Percentiles rank a stretch among this genome's conserved stretches.
Conservation (phyloP, 2,329 filamentous ascomycete species). For the Colletotrichum siamense region DNA sequence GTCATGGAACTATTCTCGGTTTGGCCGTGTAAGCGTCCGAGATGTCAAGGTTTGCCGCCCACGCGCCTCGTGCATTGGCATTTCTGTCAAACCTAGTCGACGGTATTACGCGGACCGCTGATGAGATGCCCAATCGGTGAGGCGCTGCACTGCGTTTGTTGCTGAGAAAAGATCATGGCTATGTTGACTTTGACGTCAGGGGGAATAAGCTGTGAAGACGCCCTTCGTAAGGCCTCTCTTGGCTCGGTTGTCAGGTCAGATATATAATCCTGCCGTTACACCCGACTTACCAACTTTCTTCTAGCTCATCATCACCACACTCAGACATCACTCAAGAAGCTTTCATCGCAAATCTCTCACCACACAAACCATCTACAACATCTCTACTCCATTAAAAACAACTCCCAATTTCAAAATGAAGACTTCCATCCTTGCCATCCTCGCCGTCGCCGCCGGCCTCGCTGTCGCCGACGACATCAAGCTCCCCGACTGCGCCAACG, state of each 20-base stretch:
- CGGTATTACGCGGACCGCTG: not conserved
- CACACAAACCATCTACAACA: not conserved
- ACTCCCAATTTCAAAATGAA: not conserved
- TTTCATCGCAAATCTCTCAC: not conserved
- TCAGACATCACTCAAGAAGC: not conserved
- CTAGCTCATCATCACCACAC: not conserved
- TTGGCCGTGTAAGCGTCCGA: not conserved
- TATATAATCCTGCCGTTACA: not conserved
- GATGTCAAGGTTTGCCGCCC: not conserved
- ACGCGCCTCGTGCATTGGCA: not conserved
- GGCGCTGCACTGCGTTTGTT: not conserved
- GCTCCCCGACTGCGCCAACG: constrained; percentile 15
- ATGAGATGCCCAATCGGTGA: not conserved
- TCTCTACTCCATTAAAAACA: not conserved
- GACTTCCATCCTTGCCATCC: not conserved
- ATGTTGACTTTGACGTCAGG: not conserved
- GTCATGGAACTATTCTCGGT: not conserved
- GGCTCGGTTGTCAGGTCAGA: not conserved
- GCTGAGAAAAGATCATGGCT: not conserved
- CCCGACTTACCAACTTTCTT: not conserved
- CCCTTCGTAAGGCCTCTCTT: not conserved
- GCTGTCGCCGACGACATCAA: constrained; percentile 3
- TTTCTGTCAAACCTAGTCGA: not conserved
- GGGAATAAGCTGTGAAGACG: not conserved
- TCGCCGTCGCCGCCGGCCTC: constrained; percentile 1